These are phyloP conservation scores for Stemphylium beticola DNA, from an alignment of 2,329 filamentous ascomycete genomes.

Conservation along the genomic window DNA sequence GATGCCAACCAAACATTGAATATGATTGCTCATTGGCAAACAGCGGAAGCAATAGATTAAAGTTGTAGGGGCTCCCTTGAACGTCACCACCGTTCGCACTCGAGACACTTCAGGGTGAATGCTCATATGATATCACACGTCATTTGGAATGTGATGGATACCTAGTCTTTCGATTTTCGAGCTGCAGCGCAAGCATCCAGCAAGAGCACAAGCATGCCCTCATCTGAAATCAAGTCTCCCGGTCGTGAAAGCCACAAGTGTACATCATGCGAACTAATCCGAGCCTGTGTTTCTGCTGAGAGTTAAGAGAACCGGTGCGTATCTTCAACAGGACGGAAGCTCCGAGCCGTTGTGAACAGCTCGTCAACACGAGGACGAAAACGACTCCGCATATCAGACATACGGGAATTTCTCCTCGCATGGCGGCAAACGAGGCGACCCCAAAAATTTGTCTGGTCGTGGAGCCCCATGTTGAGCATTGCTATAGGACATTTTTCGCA, in stretches of 20 bases:
- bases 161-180: neutral
- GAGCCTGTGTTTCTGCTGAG: too few relatives aligned
- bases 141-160: neutral
- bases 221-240: neutral
- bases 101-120: neutral
- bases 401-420: conserved; percentile 9
- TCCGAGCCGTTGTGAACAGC: neutral
- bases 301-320: neutral
- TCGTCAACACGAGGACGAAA: neutral
- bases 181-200: neutral
- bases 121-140: neutral
- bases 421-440: neutral
- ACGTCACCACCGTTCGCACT: neutral
- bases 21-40: neutral
- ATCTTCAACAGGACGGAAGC: too few relatives aligned
- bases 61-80: neutral
- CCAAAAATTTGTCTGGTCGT: neutral
- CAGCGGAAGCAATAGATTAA: neutral
- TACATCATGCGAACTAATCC: neutral
- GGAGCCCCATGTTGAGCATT: neutral
- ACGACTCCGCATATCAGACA: neutral
- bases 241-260: neutral
- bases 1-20: neutral
- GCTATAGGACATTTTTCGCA: neutral
- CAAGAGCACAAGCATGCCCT: neutral